Evolutionary conservation across 129 eudicot genomes (phyloP).

Genomic region (Artemisia tridentata): DNA sequence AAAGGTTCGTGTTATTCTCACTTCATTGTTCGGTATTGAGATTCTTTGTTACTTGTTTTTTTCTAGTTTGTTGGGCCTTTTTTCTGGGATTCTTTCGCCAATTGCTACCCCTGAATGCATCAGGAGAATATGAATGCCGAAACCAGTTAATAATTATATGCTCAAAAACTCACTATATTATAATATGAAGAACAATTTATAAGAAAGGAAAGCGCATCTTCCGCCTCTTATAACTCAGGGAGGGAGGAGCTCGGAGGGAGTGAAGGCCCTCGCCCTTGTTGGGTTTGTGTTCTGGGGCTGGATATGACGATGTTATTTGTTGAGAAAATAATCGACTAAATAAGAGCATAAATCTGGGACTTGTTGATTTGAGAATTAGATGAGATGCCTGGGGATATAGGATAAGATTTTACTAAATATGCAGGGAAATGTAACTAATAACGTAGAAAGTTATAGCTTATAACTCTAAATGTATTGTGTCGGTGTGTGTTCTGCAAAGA

Average conservation of each 20-base stretch:
- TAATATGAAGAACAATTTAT: neutral
- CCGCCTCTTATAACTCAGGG: no score
- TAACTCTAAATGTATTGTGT: neutral
- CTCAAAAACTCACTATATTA: neutral
- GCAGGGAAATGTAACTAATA: conserved; percentile 5
- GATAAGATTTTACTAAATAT: neutral
- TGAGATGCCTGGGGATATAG: conserved; percentile 3
- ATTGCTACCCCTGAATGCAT: neutral
- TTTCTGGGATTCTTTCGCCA: neutral
- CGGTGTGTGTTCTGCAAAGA: neutral
- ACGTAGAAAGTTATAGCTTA: neutral
- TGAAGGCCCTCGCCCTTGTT: no score
- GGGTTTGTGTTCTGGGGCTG: no score
- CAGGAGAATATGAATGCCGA: conserved; percentile 1
- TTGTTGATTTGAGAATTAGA: neutral
- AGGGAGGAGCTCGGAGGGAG: no score
- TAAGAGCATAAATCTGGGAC: neutral
- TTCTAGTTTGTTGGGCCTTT: neutral
- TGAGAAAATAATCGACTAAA: no score
- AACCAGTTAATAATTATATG: conserved; percentile 8
- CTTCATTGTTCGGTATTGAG: neutral
- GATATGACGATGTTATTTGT: no score
- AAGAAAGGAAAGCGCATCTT: neutral
- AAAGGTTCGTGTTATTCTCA: conserved; percentile 48
- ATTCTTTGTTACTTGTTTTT: no score